A percentile compares a stretch with the other conserved stretches of the same genome.
Evolutionary conservation across 176 grass and related monocot species (phyloP).

Genomic region (Tillandsia fasciculata): DNA sequence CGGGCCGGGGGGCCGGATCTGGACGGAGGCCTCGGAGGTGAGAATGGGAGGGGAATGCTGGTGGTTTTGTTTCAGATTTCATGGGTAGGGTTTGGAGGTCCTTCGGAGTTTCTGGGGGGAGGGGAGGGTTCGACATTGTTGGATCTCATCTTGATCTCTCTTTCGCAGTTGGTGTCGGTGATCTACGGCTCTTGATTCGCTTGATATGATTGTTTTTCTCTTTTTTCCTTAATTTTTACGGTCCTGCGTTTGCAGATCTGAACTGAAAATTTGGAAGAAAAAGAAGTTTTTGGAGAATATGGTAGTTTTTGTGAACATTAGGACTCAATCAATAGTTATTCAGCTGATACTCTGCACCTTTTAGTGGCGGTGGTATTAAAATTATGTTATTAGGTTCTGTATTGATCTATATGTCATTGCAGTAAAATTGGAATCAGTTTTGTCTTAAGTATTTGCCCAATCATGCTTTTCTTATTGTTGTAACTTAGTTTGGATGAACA

Average conservation of each 20-base stretch:
- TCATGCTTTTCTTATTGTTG: too few species aligned
- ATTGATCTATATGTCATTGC: too few species aligned
- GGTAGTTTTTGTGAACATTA: too few species aligned
- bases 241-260: neutral
- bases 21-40: slow-evolving; percentile 35
- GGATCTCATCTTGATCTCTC: neutral
- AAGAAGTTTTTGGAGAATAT: too few species aligned
- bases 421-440: too few species aligned
- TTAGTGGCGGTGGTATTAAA: too few species aligned
- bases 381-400: too few species aligned
- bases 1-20: slow-evolving; percentile 10
- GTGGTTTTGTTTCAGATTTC: slow-evolving; percentile 4
- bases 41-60: slow-evolving; percentile 27
- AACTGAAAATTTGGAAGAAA: neutral
- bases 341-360: too few species aligned
- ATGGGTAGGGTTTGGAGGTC: slow-evolving; percentile 5
- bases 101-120: neutral
- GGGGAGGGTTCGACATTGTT: neutral
- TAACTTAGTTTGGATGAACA: too few species aligned
- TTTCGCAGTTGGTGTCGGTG: neutral
- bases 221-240: neutral
- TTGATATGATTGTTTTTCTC: neutral
- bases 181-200: neutral
- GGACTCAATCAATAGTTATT: too few species aligned
- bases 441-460: too few species aligned